Evolutionary conservation across 495 filamentous ascomycete genomes (phyloP).

Genomic region (Annulohypoxylon stygium): DNA sequence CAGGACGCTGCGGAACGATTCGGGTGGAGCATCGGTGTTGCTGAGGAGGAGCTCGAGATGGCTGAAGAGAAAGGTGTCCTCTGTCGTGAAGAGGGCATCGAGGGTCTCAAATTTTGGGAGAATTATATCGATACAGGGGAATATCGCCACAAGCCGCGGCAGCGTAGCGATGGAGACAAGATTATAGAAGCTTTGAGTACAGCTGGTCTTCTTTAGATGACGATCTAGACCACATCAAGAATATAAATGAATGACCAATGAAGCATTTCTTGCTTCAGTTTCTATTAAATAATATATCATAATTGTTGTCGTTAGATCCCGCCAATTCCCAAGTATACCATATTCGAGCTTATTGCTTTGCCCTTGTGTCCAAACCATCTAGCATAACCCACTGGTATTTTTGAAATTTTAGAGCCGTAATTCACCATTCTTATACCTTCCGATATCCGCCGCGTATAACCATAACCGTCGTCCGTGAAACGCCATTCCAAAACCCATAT

Average conservation of each 20-base stretch:
- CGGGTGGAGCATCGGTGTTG: conserved; percentile 99
- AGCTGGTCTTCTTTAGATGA: conserved; percentile 55
- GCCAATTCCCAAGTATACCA: conserved; percentile 4
- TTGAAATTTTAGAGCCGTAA: neutral
- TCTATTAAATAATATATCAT: conserved; percentile 20
- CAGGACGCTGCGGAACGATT: conserved; percentile 91
- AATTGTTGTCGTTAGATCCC: conserved; percentile 2
- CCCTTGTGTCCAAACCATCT: conserved; percentile 1
- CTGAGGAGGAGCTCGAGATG: conserved; percentile 96
- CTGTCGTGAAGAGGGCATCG: conserved; percentile 85
- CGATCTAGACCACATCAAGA: conserved; percentile 46
- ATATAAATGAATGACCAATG: conserved; percentile 3
- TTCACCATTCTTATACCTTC: neutral
- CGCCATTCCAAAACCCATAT: conserved; percentile 21
- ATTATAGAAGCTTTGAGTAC: conserved; percentile 52
- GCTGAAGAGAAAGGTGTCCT: conserved; percentile 87
- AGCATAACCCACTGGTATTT: neutral
- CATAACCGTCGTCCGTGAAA: conserved; percentile 18
- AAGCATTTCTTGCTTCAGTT: neutral
- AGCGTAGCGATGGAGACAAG: conserved; percentile 39
- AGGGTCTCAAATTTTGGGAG: conserved; percentile 85
- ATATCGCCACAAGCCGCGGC: conserved; percentile 40
- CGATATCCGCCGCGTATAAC: conserved; percentile 17
- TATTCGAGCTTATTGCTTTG: neutral
- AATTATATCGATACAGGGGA: conserved; percentile 70